Conservation (phyloP, 495 filamentous ascomycete species). For the Rusavskia elegans region DNA sequence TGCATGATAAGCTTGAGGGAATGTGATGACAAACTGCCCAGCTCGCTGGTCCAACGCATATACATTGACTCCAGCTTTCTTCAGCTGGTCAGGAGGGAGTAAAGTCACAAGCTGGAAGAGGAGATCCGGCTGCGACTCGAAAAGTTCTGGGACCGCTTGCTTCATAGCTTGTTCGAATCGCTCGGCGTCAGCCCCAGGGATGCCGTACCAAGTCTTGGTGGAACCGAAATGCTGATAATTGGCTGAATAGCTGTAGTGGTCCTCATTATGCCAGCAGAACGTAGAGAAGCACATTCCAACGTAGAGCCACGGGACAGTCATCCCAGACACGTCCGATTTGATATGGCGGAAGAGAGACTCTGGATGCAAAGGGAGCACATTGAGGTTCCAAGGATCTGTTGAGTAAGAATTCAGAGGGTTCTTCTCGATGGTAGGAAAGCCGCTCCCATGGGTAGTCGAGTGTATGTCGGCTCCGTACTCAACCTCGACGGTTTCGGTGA, state of each 20-base stretch:
- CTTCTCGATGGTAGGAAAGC: constrained; percentile 89
- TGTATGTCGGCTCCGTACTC: constrained; percentile 98
- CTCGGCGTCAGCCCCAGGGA: constrained; percentile 81
- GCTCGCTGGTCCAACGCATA: constrained; percentile 89
- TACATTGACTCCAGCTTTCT: constrained; percentile 83
- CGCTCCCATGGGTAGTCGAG: constrained; percentile 93
- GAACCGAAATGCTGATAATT: constrained; percentile 99
- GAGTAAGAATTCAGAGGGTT: constrained; percentile 76
- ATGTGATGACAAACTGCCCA: constrained; percentile 91
- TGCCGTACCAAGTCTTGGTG: constrained; percentile 99
- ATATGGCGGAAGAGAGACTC: constrained; percentile 94
- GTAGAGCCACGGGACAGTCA: constrained; percentile 99
- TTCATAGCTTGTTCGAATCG: constrained; percentile 93
- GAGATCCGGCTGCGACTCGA: constrained; percentile 92
- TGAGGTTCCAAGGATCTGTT: constrained; percentile 90
- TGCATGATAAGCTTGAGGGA: constrained; percentile 82
- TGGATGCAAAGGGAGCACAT: constrained; percentile 75
- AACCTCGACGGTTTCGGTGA: constrained; percentile 91
- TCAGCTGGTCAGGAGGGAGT: constrained; percentile 83
- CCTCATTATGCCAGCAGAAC: constrained; percentile 99
- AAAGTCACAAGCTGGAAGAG: constrained; percentile 94
- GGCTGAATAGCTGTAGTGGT: constrained; percentile 94
- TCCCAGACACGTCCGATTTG: constrained; percentile 97
- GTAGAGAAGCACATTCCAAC: constrained; percentile 99
- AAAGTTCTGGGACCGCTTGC: constrained; percentile 87